These are phyloP conservation scores for Hypholoma fasciculare DNA, from an alignment of 768 basidiomycete genomes.

Conservation along the genomic window DNA sequence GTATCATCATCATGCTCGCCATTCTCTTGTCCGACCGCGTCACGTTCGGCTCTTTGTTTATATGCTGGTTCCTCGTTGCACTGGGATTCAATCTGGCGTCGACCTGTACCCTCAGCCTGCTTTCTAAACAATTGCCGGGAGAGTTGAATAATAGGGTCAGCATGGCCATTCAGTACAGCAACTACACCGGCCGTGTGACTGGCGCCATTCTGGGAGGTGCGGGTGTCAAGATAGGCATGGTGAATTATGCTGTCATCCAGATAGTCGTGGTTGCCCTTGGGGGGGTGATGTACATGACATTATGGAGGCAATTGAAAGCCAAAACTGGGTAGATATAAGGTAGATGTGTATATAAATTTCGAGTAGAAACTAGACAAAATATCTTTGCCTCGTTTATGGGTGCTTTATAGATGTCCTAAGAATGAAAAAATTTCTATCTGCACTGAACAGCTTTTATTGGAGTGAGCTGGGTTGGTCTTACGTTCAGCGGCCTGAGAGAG, in stretches of 20 bases:
- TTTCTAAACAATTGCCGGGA: slow-evolving; percentile 69
- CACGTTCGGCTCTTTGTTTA: slow-evolving; percentile 46
- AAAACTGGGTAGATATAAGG: slow-evolving; percentile 57
- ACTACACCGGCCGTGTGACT: slow-evolving; percentile 62
- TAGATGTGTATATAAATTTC: slow-evolving; percentile 19
- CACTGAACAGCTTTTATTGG: no score
- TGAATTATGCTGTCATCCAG: slow-evolving; percentile 58
- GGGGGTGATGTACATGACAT: slow-evolving; percentile 46
- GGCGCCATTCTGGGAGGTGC: slow-evolving; percentile 72
- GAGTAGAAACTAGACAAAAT: background rate
- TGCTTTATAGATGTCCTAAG: no score
- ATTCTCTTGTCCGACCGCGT: slow-evolving; percentile 41
- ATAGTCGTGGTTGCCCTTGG: slow-evolving; percentile 62
- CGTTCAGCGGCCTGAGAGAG: no score
- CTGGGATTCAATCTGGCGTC: slow-evolving; percentile 75
- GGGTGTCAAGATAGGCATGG: slow-evolving; percentile 61
- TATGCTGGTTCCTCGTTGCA: slow-evolving; percentile 61
- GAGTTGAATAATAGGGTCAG: slow-evolving; percentile 59
- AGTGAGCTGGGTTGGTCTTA: no score
- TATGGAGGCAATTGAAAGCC: slow-evolving; percentile 68
- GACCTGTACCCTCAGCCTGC: slow-evolving; percentile 63
- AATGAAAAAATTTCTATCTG: no score
- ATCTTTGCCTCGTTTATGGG: no score
- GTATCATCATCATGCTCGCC: slow-evolving; percentile 50
- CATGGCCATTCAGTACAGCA: slow-evolving; percentile 68